Evolutionary conservation across 768 basidiomycete genomes (phyloP).

Genomic region (Collybia sordida): DNA sequence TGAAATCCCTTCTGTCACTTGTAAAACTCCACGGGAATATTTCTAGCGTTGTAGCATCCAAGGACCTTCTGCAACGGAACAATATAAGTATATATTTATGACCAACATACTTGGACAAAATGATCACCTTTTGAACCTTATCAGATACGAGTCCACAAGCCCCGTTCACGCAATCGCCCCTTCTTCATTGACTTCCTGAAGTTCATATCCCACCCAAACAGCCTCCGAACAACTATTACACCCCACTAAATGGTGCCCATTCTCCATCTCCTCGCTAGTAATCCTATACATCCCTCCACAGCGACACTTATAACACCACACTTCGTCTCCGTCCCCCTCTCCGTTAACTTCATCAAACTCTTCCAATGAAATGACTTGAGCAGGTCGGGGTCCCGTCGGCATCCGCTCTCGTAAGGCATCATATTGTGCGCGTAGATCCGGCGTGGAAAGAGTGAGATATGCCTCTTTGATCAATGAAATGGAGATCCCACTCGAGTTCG

Average conservation of each 20-base stretch:
- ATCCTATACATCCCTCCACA: constrained; percentile 72
- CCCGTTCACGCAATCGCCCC: background rate
- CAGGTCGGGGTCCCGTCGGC: constrained; percentile 55
- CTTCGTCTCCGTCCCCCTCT: constrained; percentile 23
- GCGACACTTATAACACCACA: constrained; percentile 66
- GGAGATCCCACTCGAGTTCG: constrained; percentile 30
- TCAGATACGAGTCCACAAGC: too few species aligned
- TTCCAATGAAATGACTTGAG: constrained; percentile 76
- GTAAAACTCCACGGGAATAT: too few species aligned
- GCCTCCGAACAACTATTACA: constrained; percentile 81
- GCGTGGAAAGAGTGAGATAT: constrained; percentile 57
- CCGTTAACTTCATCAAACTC: constrained; percentile 49
- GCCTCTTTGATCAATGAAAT: constrained; percentile 68
- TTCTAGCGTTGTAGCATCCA: too few species aligned
- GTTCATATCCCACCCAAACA: constrained; percentile 84
- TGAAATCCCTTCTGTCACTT: too few species aligned
- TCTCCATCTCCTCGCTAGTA: constrained; percentile 58
- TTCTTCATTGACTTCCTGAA: constrained; percentile 32
- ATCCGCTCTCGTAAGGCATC: constrained; percentile 31
- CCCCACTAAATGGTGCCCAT: constrained; percentile 67
- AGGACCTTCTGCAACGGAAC: too few species aligned
- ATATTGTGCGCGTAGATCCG: constrained; percentile 47
- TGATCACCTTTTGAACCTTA: too few species aligned
- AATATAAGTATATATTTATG: too few species aligned
- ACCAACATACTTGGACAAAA: too few species aligned